phyloP scores from a whole-genome alignment of 179 eudicot genomes.

The Corrigiola litoralis region DNA sequence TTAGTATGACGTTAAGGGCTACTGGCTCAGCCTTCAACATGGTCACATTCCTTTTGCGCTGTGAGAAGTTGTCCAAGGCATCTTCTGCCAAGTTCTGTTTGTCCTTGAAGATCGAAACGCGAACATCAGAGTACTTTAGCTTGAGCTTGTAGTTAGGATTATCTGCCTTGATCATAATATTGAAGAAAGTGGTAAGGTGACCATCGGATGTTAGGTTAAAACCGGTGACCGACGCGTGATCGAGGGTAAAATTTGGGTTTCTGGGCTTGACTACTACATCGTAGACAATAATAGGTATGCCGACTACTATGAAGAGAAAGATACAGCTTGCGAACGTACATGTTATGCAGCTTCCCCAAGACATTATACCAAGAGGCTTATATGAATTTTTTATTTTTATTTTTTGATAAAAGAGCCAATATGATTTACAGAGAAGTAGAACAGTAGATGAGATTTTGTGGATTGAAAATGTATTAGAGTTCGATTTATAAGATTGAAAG shows the following conservation, averaged over 20 bases:
- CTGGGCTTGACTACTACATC: background rate
- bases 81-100: background rate
- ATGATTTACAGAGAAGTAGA: no score
- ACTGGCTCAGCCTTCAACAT: background rate
- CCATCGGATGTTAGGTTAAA: constrained; percentile 18
- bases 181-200: constrained; percentile 13
- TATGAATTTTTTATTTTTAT: no score
- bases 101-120: background rate
- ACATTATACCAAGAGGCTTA: no score
- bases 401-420: no score
- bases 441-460: no score
- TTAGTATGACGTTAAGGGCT: constrained; percentile 5
- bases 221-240: constrained; percentile 5
- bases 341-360: no score
- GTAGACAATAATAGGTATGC: background rate
- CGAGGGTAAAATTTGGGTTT: constrained; percentile 8
- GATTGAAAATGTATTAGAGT: no score
- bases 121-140: constrained; percentile 7
- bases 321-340: no score
- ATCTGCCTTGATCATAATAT: background rate
- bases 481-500: no score
- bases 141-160: constrained; percentile 5
- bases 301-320: background rate
- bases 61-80: background rate
- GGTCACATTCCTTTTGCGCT: background rate